phyloP scores from a whole-genome alignment of 441 rosid genomes.

The Raphanus hybrid region DNA sequence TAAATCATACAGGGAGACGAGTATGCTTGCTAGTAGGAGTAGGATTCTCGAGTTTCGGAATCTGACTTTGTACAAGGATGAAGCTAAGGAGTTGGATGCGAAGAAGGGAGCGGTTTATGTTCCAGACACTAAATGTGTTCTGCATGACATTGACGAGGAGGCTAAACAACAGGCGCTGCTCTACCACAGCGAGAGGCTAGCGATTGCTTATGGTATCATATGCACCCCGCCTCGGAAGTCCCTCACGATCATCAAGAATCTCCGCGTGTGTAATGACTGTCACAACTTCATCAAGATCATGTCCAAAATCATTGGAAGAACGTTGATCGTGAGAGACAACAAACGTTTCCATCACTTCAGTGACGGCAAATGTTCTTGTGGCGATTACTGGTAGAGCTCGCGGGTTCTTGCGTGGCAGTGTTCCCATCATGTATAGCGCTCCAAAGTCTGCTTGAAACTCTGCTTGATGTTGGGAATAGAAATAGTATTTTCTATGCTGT shows the following conservation, averaged over 20 bases:
- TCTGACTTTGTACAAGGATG: background rate
- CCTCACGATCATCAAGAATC: background rate
- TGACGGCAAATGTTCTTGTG: conserved; percentile 8
- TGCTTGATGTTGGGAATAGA: background rate
- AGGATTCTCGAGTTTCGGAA: conserved; percentile 3
- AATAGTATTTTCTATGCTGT: background rate
- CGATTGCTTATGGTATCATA: conserved; percentile 3
- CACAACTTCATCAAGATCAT: conserved; percentile 4
- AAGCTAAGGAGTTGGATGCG: background rate
- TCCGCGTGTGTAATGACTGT: conserved; percentile 5
- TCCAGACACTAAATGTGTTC: background rate
- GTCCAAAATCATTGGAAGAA: conserved; percentile 5
- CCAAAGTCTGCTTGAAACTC: background rate
- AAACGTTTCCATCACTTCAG: conserved; percentile 1
- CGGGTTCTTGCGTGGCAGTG: background rate
- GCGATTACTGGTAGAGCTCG: conserved; percentile 1
- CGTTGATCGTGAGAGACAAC: conserved; percentile 6
- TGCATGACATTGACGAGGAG: conserved; percentile 1
- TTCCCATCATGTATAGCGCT: conserved; percentile 7
- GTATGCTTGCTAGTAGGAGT: conserved; percentile 1
- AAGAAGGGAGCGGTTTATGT: conserved; percentile 1
- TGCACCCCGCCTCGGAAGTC: background rate
- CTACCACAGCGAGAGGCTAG: conserved; percentile 6
- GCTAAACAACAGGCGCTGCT: conserved; percentile 3
- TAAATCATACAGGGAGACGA: conserved; percentile 40